A percentile compares a stretch with the other conserved stretches of the same genome.
phyloP scores from a whole-genome alignment of 192 early-diverging fungal species.

The Backusella luteola region DNA sequence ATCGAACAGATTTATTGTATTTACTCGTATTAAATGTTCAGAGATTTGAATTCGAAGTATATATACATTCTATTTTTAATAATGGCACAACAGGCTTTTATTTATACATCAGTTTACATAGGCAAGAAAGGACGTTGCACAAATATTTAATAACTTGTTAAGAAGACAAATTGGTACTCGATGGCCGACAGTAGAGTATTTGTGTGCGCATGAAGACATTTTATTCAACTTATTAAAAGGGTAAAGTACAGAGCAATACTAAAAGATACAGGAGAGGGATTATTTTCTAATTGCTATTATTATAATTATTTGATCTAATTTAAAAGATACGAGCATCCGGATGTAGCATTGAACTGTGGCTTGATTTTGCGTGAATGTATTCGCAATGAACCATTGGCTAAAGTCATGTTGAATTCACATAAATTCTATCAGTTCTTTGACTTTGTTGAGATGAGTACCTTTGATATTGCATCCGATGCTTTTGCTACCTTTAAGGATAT shows the following conservation, averaged over 20 bases:
- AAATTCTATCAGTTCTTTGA: conserved; percentile 94
- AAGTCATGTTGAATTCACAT: conserved; percentile 78
- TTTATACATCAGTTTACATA: conserved; percentile 15
- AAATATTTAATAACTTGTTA: conserved; percentile 96
- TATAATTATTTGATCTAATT: background rate
- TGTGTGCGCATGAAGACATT: conserved; percentile 83
- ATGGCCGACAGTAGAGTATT: conserved; percentile 95
- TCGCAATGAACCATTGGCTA: conserved; percentile 89
- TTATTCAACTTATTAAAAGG: conserved; percentile 81
- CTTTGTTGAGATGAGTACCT: conserved; percentile 97
- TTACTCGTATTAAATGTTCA: conserved; percentile 86
- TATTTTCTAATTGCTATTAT: background rate
- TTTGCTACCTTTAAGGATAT: conserved; percentile 98
- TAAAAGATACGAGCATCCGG: conserved; percentile 87
- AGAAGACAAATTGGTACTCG: conserved; percentile 92
- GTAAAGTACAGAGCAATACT: conserved; percentile 33
- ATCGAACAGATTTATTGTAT: conserved; percentile 90
- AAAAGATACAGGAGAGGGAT: background rate
- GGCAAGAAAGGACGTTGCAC: conserved; percentile 96
- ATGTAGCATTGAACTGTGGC: conserved; percentile 96
- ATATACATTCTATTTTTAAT: background rate
- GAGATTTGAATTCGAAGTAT: conserved; percentile 89
- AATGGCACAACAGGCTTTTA: background rate
- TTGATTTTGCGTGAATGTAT: conserved; percentile 96
- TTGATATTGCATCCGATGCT: conserved; percentile 98